phyloP scores from a whole-genome alignment of 305 asterid genomes.

The Solanum hybrid region DNA sequence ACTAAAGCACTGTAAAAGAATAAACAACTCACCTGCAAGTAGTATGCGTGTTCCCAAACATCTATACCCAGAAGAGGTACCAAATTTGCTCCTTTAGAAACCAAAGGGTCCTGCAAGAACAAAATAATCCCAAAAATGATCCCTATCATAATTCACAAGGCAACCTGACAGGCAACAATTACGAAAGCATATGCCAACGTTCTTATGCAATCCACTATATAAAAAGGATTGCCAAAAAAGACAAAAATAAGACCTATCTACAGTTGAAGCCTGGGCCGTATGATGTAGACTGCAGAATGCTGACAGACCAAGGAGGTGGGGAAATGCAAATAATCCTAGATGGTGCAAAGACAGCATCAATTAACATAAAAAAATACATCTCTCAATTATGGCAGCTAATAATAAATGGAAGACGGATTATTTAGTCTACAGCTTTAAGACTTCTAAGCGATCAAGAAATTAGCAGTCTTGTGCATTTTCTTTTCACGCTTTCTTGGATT shows the following conservation, averaged over 20 bases:
- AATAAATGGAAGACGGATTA: neutral
- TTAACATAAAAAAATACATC: neutral
- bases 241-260: neutral
- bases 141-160: neutral
- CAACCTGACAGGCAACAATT: neutral
- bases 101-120: slow-evolving; percentile 71
- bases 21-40: slow-evolving; percentile 48
- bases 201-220: neutral
- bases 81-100: slow-evolving; percentile 71
- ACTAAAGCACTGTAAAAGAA: neutral
- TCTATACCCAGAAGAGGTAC: slow-evolving; percentile 90
- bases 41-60: slow-evolving; percentile 95
- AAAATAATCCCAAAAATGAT: neutral
- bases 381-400: neutral
- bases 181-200: neutral
- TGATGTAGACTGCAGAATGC: neutral
- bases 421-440: neutral
- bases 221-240: neutral
- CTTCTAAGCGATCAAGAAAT: neutral
- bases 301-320: neutral
- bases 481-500: neutral
- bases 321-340: neutral
- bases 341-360: neutral
- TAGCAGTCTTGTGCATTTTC: neutral
- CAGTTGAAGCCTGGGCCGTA: neutral